Percentiles rank a stretch among this genome's conserved stretches.
Evolutionary conservation across 2,329 filamentous ascomycete species (phyloP).

Genomic region (Daldinia sp.): DNA sequence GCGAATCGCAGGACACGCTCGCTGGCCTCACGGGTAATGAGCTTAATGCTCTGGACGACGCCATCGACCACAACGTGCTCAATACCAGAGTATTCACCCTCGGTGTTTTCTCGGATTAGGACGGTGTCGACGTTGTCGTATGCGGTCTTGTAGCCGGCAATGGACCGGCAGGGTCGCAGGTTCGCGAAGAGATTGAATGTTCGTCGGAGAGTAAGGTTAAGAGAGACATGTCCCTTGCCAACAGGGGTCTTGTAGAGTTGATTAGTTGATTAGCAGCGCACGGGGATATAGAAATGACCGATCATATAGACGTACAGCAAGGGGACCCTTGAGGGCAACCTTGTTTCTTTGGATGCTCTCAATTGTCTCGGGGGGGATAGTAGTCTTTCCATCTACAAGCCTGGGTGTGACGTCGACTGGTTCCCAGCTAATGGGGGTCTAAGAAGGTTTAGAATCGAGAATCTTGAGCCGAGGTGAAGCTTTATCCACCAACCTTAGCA

Average conservation of each 20-base stretch:
- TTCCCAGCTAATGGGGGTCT: conserved; percentile 96
- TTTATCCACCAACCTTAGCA: conserved; percentile 74
- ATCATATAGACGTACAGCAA: conserved; percentile 74
- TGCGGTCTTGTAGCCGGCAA: conserved; percentile 97
- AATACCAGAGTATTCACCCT: conserved; percentile 99
- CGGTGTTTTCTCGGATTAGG: conserved; percentile 98
- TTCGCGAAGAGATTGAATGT: conserved; percentile 99
- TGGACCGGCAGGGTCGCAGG: conserved; percentile 95
- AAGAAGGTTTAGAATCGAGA: conserved; percentile 28
- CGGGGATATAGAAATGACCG: conserved; percentile 5
- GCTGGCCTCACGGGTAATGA: conserved; percentile 93
- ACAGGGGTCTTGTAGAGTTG: conserved; percentile 75
- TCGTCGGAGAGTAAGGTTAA: conserved; percentile 97
- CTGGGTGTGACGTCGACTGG: conserved; percentile 94
- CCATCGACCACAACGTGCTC: conserved; percentile 98
- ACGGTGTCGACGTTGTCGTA: conserved; percentile 98
- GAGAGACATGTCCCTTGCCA: conserved; percentile 98
- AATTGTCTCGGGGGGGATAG: conserved; percentile 92
- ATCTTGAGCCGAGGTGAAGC: conserved; percentile 7
- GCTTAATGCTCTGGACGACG: conserved; percentile 99
- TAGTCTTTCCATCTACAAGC: conserved; percentile 93
- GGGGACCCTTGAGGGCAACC: conserved; percentile 96
- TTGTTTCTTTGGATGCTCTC: conserved; percentile 94
- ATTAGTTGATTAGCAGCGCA: conserved; percentile 19
- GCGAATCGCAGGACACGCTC: conserved; percentile 97